A percentile compares a stretch with the other conserved stretches of the same genome.
phyloP scores from a whole-genome alignment of 805 yeast species.

The Yarrowia phangngaensis region DNA sequence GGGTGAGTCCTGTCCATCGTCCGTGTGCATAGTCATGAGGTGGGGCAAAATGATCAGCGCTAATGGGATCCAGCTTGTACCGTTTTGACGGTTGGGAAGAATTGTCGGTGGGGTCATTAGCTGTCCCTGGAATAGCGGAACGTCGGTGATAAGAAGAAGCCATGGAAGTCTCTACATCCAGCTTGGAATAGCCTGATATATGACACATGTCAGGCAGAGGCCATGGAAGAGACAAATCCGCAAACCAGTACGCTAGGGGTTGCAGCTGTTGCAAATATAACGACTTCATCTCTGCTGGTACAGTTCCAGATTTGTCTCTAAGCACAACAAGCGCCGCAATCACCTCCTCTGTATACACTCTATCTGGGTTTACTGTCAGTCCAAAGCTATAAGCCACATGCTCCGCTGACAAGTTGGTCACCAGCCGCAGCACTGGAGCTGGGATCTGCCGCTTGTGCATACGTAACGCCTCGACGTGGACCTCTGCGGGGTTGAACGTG shows the following conservation, averaged over 20 bases:
- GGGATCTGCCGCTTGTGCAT: slow-evolving; percentile 39
- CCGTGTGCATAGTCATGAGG: slow-evolving; percentile 37
- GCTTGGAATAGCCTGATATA: slow-evolving; percentile 58
- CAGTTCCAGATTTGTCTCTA: slow-evolving; percentile 73
- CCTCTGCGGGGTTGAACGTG: slow-evolving; percentile 47
- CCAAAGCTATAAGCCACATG: slow-evolving; percentile 62
- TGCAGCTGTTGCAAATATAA: slow-evolving; percentile 63
- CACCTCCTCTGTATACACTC: slow-evolving; percentile 56
- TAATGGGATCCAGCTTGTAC: slow-evolving; percentile 57
- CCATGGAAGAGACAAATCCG: slow-evolving; percentile 53
- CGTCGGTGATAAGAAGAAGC: slow-evolving; percentile 21
- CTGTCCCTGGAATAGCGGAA: slow-evolving; percentile 26
- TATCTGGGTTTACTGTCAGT: slow-evolving; percentile 34
- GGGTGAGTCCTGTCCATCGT: slow-evolving; percentile 23
- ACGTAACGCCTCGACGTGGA: slow-evolving; percentile 40
- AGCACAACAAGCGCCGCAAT: slow-evolving; percentile 80
- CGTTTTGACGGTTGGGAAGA: slow-evolving; percentile 49
- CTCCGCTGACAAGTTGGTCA: slow-evolving; percentile 77
- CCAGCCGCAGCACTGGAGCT: slow-evolving; percentile 62
- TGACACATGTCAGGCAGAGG: slow-evolving; percentile 71
- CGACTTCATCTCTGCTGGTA: slow-evolving; percentile 77
- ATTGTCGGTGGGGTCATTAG: slow-evolving; percentile 37
- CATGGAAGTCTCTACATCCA: slow-evolving; percentile 71
- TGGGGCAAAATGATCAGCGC: slow-evolving; percentile 39
- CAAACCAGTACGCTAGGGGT: slow-evolving; percentile 61